Base-by-base conservation (phyloP, 495 filamentous ascomycete species). In the Bathelium albidoporum region DNA sequence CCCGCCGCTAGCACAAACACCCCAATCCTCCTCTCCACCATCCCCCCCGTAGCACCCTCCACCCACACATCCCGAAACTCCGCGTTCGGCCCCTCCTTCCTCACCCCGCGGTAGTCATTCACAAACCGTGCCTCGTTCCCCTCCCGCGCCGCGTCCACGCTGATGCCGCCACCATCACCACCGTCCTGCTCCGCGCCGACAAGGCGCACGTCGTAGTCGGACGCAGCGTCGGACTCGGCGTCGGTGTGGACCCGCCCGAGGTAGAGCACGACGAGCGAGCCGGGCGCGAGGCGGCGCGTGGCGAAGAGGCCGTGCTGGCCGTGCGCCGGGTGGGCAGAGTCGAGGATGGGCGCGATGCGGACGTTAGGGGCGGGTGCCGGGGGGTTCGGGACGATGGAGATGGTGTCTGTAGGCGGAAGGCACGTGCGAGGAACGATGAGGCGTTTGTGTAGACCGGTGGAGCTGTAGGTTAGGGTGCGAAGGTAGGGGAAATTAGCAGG, bases 71-170 rank as follows among this genome's bases (percentile, higher is more conserved):
- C 82, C 28, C 74, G 74, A 64, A 89, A 88, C 71, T 88, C 85
- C 18, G 82, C 81, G 70, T 87, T 87, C 1, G 84, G 75, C 14
- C 76, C 65, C 32, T 70, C 71, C 29, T 70, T 62, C 72, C 3
- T 22, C 20, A 90, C 77, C 0, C 87, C 87, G 20, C 88, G 79
- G 66, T 87, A 91, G 72, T 91, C 88, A 67, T 91, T 91, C 34
- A 87, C 78, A 71, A 87, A 89, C 11, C 88, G 73, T 2, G 82
- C 86, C 73, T 90, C 88, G 66, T 88, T 90, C 2, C 87, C 87
- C 52, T 69, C 70, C 12, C 70, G 75, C 7, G 71, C 76, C 2
- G 86, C 88, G 69, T 91, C 88, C 18, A 90, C 79, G 4, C 83
- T 85, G 0, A 90, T 71, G 26, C 78, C 81, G 2, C 68, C n/a